Evolutionary conservation across 139 green algal species (phyloP), one percentile per base, ranked within the genome.

Genomic region (Choricystis sp.): DNA sequence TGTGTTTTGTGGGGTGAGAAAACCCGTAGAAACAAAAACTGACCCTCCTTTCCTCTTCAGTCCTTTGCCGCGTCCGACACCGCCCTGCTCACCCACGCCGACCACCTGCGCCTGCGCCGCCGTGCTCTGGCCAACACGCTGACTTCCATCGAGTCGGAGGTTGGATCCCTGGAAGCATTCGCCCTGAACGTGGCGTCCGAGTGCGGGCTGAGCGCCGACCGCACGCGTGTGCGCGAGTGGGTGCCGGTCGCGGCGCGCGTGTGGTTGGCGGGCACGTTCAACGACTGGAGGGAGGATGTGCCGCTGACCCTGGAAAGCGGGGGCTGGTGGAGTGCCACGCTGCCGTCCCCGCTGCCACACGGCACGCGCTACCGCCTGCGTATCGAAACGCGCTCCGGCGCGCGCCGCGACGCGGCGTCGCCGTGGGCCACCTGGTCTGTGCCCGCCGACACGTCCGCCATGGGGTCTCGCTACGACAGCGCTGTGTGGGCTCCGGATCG

Each of bases 401-500:
- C 67, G 69, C 91, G 78, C 81, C 69, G 89, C 27, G 92, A 98
- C 72, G 71, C 87, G 2, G 64, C 98, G 26, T 83, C 92, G 0
- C 90, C 90, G 1, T 97, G 85, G 87, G 65, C 87, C 89, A 22
- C 87, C 78, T 26, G 63, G 65, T 60, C 57, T 57, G 48, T 1
- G 22, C 31, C 59, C 9, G 70, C 79, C 3, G 77, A 82, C 26
- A 69, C 78, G 23, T 76, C 74, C 3, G 70, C 77, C 29, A 92
- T 96, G 81, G 86, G 85, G 2, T 85, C 86, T 20, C 81, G 80
- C 27, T 98, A 91, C 75, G 89, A 98, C 73, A 90, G 86, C 49
- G 75, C 97, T 49, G 77, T 90, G 71, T 98, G 92, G 92, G n/a
- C n/a, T n/a, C n/a, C n/a, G n/a, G 76, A 94, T 65, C 92, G 90